Evolutionary conservation across 495 filamentous ascomycete species (phyloP), one percentile per base, ranked within the genome.

Genomic region (Penicillium tannophilum): DNA sequence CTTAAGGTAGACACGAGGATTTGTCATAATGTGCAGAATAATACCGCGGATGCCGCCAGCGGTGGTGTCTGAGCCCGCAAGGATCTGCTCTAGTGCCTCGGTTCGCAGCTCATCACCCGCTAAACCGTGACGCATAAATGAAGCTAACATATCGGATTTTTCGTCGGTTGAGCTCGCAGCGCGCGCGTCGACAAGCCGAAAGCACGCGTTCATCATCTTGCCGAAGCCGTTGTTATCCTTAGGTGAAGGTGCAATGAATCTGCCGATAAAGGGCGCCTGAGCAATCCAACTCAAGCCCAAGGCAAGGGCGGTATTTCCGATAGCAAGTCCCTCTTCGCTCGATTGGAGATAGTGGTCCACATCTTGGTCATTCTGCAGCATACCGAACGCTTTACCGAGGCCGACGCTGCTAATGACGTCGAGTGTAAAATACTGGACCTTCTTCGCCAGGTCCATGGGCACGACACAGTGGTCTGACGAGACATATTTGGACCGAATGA

Each of bases 31-130:
- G 60, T 83, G 77, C 63, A 82, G 77, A 60, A 88, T 74, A 60
- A 78, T 81, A 51, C 77, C 81, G 56, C 83, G 79, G 61, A 88
- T 78, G 2, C 82, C 80, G 4, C 79, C 79, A 24, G 84, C 84
- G 4, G 83, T 88, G 17, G 86, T 87, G 65, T 88, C 86, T 16
- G 84, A 82, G 50, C 85, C 86, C 3, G 84, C 86, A 60, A 85
- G 76, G 6, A 78, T 68, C 31, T 73, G 70, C 39, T 71, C 67
- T 23, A 72, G 59, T 2, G 62, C 64, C 55, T 74, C 73, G 3
- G 60, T 65, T 47, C 71, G 63, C 12, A 73, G 56, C 26, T 74
- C 71, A 20, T 73, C 70, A n/a, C 61, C 64, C 12, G 58, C 24
- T 8, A 78, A n/a, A 19, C 73, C 73, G 52, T 74, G 70, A 28